These are phyloP conservation scores for Crithidia brevicula DNA, from an alignment of 208 protist species.

Conservation along the genomic window DNA sequence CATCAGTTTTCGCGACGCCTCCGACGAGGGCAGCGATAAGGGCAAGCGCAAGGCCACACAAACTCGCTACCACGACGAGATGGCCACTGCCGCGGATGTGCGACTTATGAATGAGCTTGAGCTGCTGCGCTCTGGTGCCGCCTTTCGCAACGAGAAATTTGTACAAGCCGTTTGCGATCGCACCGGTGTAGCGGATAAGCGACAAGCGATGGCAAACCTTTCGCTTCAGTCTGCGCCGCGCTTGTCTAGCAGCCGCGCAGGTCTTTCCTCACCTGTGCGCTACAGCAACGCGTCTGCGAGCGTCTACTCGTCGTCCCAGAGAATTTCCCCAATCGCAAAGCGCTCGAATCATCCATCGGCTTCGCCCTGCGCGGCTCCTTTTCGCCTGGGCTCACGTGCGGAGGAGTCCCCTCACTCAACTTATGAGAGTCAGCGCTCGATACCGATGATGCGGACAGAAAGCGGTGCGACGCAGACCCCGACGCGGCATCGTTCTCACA, in stretches of 20 bases:
- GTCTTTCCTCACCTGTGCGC: background rate
- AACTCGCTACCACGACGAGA: constrained; percentile 31
- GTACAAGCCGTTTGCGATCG: constrained; percentile 28
- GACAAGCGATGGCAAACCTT: constrained; percentile 34
- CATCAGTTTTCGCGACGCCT: background rate
- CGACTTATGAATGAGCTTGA: constrained; percentile 74
- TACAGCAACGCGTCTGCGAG: background rate
- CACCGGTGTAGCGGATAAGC: constrained; percentile 12
- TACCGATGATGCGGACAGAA: constrained; percentile 11
- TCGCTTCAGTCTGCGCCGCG: constrained; percentile 35
- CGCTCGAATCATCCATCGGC: constrained; percentile 14
- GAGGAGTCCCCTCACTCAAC: background rate
- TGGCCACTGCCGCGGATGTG: constrained; percentile 61
- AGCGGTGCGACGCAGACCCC: constrained; percentile 25
- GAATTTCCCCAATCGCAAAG: constrained; percentile 22
- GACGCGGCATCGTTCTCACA: background rate
- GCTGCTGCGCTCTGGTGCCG: constrained; percentile 55
- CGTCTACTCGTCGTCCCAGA: constrained; percentile 3
- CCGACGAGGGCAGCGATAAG: background rate
- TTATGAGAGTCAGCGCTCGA: background rate
- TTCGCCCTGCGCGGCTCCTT: constrained; percentile 20
- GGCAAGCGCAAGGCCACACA: constrained; percentile 13
- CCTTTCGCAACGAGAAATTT: constrained; percentile 40
- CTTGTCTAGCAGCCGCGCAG: constrained; percentile 1
- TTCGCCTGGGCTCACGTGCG: background rate